These are phyloP conservation scores for Pterulicium gracile DNA, from an alignment of 1,284 basidiomycete species.

Conservation along the genomic window DNA sequence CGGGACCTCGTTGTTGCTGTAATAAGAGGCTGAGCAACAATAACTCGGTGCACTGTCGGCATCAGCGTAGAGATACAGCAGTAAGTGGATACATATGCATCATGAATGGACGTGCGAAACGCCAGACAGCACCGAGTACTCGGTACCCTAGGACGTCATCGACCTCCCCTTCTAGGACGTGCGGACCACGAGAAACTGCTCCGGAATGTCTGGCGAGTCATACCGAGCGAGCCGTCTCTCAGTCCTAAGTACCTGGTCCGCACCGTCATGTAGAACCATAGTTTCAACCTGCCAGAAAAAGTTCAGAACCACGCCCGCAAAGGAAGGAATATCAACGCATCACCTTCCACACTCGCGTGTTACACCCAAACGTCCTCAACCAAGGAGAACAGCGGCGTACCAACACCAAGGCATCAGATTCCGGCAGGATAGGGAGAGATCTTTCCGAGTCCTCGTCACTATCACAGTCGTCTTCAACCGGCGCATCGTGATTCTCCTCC, in stretches of 20 bases:
- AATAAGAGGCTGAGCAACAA: too few species aligned
- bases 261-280: slow-evolving; percentile 22
- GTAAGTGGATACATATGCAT: too few species aligned
- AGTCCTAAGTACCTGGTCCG: slow-evolving; percentile 23
- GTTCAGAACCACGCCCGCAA: neutral
- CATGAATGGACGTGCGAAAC: too few species aligned
- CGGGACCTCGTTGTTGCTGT: too few species aligned
- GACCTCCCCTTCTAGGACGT: too few species aligned
- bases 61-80: too few species aligned
- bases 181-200: slow-evolving; percentile 58
- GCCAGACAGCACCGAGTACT: too few species aligned
- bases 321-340: slow-evolving; percentile 1
- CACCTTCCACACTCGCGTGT: slow-evolving; percentile 37
- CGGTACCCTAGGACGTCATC: too few species aligned
- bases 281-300: slow-evolving; percentile 34
- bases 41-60: too few species aligned
- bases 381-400: slow-evolving; percentile 18
- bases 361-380: slow-evolving; percentile 21
- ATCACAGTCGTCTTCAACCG: slow-evolving; percentile 20
- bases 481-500: neutral
- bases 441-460: slow-evolving; percentile 15
- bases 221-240: slow-evolving; percentile 36
- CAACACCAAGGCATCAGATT: slow-evolving; percentile 14
- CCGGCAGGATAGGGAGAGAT: slow-evolving; percentile 10
- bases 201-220: slow-evolving; percentile 57